These are phyloP conservation scores for Yueomyces sinensis DNA, from an alignment of 805 yeast species.

Conservation along the genomic window DNA sequence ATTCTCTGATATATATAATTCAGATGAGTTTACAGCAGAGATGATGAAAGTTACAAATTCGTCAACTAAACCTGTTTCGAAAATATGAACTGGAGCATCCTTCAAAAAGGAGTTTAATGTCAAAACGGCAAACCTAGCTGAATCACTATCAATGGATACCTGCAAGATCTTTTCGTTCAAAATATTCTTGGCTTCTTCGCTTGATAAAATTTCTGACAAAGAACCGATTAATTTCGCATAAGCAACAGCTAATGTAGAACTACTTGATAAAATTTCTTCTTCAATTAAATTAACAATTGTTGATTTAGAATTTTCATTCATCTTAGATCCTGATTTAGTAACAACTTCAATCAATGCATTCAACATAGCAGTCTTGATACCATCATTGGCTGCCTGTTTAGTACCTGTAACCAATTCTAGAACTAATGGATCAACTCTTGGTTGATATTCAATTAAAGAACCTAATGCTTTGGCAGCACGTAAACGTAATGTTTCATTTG, in stretches of 20 bases:
- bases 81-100: constrained; percentile 57
- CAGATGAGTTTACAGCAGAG: constrained; percentile 27
- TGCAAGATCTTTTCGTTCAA: constrained; percentile 46
- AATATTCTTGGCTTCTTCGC: constrained; percentile 50
- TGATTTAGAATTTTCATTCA: constrained; percentile 61
- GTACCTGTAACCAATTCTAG: constrained; percentile 73
- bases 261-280: constrained; percentile 42
- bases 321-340: constrained; percentile 59
- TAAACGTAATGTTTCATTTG: constrained; percentile 56
- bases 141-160: constrained; percentile 27
- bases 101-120: constrained; percentile 69
- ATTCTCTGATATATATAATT: constrained; percentile 54
- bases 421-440: constrained; percentile 87
- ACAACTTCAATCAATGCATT: constrained; percentile 77
- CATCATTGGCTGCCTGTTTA: constrained; percentile 46
- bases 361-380: constrained; percentile 76
- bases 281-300: constrained; percentile 63
- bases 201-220: constrained; percentile 49
- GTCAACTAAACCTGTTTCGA: constrained; percentile 35
- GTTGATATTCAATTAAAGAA: constrained; percentile 74
- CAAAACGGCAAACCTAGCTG: constrained; percentile 51
- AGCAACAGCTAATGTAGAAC: constrained; percentile 55
- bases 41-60: constrained; percentile 39
- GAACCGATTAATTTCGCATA: constrained; percentile 74
- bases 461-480: constrained; percentile 89